phyloP scores from a whole-genome alignment of 495 filamentous ascomycete species.

The Tuber borchii region DNA sequence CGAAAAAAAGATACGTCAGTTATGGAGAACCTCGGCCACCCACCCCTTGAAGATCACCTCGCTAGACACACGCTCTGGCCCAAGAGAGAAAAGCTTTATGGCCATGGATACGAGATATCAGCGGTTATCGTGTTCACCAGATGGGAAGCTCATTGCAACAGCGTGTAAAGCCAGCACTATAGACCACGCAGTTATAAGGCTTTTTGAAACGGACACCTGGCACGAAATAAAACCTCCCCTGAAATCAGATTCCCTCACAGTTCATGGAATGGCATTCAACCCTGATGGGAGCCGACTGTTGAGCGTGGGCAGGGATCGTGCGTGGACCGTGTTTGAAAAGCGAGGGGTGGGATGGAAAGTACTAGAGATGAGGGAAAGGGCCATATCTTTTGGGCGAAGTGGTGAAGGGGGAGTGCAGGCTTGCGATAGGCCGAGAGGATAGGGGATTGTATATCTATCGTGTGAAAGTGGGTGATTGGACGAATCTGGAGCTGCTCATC shows the following conservation, averaged over 20 bases:
- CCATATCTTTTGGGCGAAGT: conserved; percentile 56
- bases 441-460: conserved; percentile 50
- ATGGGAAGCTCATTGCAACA: conserved; percentile 72
- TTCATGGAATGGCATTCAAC: conserved; percentile 72
- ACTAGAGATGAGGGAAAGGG: conserved; percentile 65
- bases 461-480: conserved; percentile 42
- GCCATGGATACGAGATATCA: conserved; percentile 97
- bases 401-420: conserved; percentile 46
- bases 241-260: conserved; percentile 73
- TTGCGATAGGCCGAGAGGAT: conserved; percentile 63
- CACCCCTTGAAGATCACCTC: conserved; percentile 83
- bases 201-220: conserved; percentile 82
- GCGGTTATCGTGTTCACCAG: conserved; percentile 72
- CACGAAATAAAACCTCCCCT: conserved; percentile 79
- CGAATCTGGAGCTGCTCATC: conserved; percentile 46
- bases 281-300: conserved; percentile 65
- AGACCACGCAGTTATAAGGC: conserved; percentile 86
- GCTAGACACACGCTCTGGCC: conserved; percentile 90
- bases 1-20: no score
- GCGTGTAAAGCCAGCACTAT: conserved; percentile 86
- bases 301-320: conserved; percentile 84
- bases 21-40: conserved; percentile 54
- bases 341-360: conserved; percentile 42
- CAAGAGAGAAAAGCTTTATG: conserved; percentile 93
- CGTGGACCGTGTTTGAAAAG: conserved; percentile 74